Conservation (phyloP, 2,329 filamentous ascomycete genomes). For the Sordariomycetes sp. region DNA sequence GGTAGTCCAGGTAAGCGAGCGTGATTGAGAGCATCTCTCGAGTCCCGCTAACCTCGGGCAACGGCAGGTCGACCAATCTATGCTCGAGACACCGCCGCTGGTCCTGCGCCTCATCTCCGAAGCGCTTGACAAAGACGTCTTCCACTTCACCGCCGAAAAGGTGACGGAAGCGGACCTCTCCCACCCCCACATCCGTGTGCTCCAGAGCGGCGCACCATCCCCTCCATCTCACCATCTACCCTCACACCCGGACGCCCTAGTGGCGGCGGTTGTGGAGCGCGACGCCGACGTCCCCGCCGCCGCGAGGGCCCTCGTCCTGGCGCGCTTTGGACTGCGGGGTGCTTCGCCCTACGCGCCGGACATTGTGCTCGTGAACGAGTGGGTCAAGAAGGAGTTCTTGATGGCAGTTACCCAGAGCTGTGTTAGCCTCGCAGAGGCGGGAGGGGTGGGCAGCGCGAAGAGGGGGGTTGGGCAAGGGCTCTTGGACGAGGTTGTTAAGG, state of each 20-base stretch:
- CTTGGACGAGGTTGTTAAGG: slow-evolving; percentile 1
- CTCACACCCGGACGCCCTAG: slow-evolving; percentile 11
- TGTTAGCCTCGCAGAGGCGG: slow-evolving; percentile 7
- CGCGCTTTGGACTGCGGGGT: slow-evolving; percentile 41
- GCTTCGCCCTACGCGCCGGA: slow-evolving; percentile 48
- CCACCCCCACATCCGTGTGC: slow-evolving; percentile 3
- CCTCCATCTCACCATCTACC: slow-evolving; percentile 7
- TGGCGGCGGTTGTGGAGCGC: slow-evolving; percentile 46
- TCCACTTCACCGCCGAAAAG: slow-evolving; percentile 23
- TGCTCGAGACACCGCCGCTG: slow-evolving; percentile 18
- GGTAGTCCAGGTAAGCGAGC: slow-evolving; percentile 10
- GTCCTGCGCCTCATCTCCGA: slow-evolving; percentile 21
- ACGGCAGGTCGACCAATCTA: slow-evolving; percentile 22
- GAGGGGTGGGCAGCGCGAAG: not conserved
- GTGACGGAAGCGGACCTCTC: slow-evolving; percentile 12
- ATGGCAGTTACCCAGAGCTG: slow-evolving; percentile 23
- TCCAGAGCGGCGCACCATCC: not conserved
- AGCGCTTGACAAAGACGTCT: slow-evolving; percentile 32
- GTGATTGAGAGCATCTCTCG: slow-evolving; percentile 6
- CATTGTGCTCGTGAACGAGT: slow-evolving; percentile 52
- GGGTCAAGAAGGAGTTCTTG: slow-evolving; percentile 38
- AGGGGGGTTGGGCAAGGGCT: not conserved
- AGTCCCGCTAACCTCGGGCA: slow-evolving; percentile 6
- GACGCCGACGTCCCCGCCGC: slow-evolving; percentile 39
- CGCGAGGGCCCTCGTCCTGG: slow-evolving; percentile 35